phyloP scores from a whole-genome alignment of 169 alveolate genomes.

The Theileria annulata region DNA sequence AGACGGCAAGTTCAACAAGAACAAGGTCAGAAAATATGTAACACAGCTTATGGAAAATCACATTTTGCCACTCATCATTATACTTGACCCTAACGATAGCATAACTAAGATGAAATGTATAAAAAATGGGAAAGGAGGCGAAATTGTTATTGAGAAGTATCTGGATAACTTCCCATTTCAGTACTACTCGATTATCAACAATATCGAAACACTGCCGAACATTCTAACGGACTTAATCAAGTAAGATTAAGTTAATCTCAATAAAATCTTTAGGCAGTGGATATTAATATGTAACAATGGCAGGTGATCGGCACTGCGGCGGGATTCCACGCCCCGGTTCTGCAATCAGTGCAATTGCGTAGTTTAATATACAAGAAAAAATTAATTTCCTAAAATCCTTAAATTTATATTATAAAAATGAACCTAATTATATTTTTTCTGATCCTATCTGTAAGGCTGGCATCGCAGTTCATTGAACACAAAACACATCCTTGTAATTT shows the following conservation, averaged over 20 bases:
- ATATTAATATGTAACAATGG: slow-evolving; percentile 27
- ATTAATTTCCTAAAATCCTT: neutral
- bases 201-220: slow-evolving; percentile 77
- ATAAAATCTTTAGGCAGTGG: slow-evolving; percentile 52
- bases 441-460: neutral
- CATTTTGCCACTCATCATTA: slow-evolving; percentile 86
- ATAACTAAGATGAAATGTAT: slow-evolving; percentile 72
- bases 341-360: neutral
- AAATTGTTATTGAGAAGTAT: slow-evolving; percentile 85
- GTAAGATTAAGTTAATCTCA: slow-evolving; percentile 66
- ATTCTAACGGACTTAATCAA: slow-evolving; percentile 83
- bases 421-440: neutral
- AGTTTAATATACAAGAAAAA: neutral
- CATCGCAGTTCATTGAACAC: neutral
- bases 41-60: slow-evolving; percentile 83
- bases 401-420: neutral
- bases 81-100: slow-evolving; percentile 80
- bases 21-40: slow-evolving; percentile 85
- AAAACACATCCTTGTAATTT: neutral
- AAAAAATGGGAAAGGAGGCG: slow-evolving; percentile 78
- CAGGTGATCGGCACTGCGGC: neutral
- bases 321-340: neutral
- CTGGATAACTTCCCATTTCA: slow-evolving; percentile 95
- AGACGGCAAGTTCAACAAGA: slow-evolving; percentile 97
- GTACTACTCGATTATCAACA: slow-evolving; percentile 91